Evolutionary conservation across 2,329 filamentous ascomycete genomes (phyloP), one percentile per base, ranked within the genome.

Genomic region (Fusarium nodosum): DNA sequence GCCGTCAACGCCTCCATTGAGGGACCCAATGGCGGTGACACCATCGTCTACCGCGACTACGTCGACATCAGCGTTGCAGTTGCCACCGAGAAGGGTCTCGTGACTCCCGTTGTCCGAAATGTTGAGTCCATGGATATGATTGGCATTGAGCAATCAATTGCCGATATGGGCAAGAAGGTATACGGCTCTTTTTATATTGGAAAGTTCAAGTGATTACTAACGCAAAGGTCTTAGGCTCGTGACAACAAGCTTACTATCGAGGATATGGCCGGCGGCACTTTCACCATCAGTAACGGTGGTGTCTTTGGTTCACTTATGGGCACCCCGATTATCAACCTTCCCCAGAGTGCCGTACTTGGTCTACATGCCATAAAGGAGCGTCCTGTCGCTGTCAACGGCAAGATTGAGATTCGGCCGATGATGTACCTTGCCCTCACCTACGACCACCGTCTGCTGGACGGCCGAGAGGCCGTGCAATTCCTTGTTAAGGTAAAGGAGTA

Each of bases 341-440:
- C 95, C 16, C 95, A 98, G 79, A 95, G 92, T 63, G 92, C 93
- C 60, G 94, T 97, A 12, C 87, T 97, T 61, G 95, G 95, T 71
- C 90, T 97, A 24, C 95, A 99, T 80, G 94, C 95, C 47, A 97
- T 97, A 82, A 99, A 99, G 85, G 94, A 99, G 57, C 93, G 92
- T 76, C 90, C 95, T 4, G 90, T 97, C 54, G 95, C 88, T 28
- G 86, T 98, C 66, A 94, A 98, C 77, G 96, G 96, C 77, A 97
- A 97, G 85, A 86, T 98, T 60, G 94, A 97, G 81, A 93, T 97
- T 74, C 89, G 96, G 72, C 96, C 96, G n/a, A 98, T 99, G 94
- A 99, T 99, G 96, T 98, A 97, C 81, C 88, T 99, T 70, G 96
- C 96, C 42, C 87, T 99, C 64, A 99, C 96, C 16, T 99, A 99